Evolutionary conservation across 139 green algal genomes (phyloP).

Genomic region (Choricystis sp.): DNA sequence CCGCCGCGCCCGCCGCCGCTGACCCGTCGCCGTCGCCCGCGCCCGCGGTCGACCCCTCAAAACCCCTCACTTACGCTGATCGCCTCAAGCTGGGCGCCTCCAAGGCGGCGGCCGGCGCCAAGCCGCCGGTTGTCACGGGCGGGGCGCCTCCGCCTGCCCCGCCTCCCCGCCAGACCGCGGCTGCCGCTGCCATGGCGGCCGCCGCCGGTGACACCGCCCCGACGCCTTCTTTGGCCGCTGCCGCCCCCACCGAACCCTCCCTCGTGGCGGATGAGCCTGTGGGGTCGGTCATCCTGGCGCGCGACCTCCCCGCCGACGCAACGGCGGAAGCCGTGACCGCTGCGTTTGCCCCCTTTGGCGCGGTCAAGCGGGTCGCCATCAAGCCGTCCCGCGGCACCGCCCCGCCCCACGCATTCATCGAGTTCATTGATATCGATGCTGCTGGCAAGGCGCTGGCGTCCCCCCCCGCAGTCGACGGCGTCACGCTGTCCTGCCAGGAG

Average conservation of each 20-base stretch:
- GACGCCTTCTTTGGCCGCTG: neutral
- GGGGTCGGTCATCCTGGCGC: neutral
- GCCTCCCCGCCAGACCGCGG: too few species aligned
- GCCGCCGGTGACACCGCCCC: too few species aligned
- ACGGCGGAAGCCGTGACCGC: neutral
- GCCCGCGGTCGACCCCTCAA: neutral
- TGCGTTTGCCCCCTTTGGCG: neutral
- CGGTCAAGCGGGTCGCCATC: neutral
- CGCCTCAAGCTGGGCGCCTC: conserved; percentile 8
- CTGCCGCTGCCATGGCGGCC: too few species aligned
- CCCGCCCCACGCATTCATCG: neutral
- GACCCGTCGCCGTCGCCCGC: neutral
- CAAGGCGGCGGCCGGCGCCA: neutral
- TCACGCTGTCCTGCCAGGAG: neutral
- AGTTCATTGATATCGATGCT: neutral
- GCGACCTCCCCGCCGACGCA: neutral
- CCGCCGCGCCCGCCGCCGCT: neutral
- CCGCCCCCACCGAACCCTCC: too few species aligned
- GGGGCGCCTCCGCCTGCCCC: too few species aligned
- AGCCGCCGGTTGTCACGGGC: too few species aligned
- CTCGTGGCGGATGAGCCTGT: neutral
- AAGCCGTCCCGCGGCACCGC: neutral
- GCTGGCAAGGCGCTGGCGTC: neutral
- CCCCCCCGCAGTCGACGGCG: neutral
- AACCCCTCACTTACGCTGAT: conserved; percentile 16